Percentiles rank a stretch among this genome's conserved stretches.
These are phyloP conservation scores for Kluyveromyces sp. DNA, from an alignment of 1,139 yeast genomes.

Conservation along the genomic window DNA sequence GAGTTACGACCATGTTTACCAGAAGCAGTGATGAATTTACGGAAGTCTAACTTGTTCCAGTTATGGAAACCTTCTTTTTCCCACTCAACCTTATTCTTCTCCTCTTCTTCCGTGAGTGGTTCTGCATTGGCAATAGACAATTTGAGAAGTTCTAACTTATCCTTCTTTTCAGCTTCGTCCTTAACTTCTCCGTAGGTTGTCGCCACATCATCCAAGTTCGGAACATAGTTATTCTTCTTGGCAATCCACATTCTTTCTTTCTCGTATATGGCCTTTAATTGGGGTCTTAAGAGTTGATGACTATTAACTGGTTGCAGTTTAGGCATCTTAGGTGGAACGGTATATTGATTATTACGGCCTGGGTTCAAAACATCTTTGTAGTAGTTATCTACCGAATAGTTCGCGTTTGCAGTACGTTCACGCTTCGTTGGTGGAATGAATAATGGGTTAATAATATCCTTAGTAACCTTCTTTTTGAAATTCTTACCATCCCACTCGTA, in stretches of 20 bases:
- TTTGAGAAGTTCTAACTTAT: conserved; percentile 52
- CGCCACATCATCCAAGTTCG: conserved; percentile 31
- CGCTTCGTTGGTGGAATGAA: conserved; percentile 75
- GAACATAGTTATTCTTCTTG: conserved; percentile 27
- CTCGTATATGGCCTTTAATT: conserved; percentile 54
- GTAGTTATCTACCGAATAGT: conserved; percentile 70
- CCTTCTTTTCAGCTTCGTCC: conserved; percentile 32
- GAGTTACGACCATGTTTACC: conserved; percentile 66
- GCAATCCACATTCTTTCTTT: conserved; percentile 47
- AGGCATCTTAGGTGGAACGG: conserved; percentile 50
- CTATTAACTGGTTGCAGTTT: conserved; percentile 59
- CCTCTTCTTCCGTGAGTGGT: conserved; percentile 64
- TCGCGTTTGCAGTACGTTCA: conserved; percentile 56
- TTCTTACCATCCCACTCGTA: conserved; percentile 85
- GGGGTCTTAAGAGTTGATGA: conserved; percentile 64
- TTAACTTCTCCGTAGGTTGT: conserved; percentile 33
- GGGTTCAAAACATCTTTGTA: conserved; percentile 72
- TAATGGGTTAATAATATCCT: conserved; percentile 33
- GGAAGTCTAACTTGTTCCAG: conserved; percentile 70
- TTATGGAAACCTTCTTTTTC: conserved; percentile 51
- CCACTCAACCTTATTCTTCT: conserved; percentile 45
- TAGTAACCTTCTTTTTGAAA: conserved; percentile 56
- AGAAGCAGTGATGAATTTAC: conserved; percentile 52
- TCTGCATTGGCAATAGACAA: conserved; percentile 56
- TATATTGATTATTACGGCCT: conserved; percentile 47